Evolutionary conservation across 345 rosid genomes (phyloP).

Genomic region (Populus davidiana): DNA sequence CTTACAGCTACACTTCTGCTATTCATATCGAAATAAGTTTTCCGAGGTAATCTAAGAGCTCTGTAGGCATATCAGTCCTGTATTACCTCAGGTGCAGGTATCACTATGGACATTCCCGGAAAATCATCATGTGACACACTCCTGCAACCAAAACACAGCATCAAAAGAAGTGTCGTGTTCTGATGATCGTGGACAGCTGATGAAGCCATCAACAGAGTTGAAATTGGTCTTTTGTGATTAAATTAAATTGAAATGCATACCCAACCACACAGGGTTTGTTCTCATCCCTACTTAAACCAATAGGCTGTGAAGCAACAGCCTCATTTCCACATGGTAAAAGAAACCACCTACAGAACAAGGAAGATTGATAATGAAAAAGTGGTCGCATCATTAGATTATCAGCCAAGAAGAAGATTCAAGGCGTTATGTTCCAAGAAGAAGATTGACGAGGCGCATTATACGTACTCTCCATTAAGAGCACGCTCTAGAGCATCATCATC

Average conservation of each 20-base stretch:
- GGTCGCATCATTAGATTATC: too few relatives aligned
- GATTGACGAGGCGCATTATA: constrained; percentile 17
- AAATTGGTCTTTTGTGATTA: not conserved
- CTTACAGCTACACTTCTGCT: too few relatives aligned
- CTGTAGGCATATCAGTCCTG: not conserved
- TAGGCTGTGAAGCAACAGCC: constrained; percentile 40
- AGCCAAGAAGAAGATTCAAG: not conserved
- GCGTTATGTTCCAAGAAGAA: not conserved
- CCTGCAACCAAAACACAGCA: constrained; percentile 36
- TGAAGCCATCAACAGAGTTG: not conserved
- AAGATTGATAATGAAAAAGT: not conserved
- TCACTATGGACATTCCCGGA: constrained; percentile 52
- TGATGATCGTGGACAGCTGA: not conserved
- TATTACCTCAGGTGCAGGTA: constrained; percentile 58
- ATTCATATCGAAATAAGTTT: not conserved
- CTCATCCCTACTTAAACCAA: constrained; percentile 55
- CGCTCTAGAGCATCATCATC: constrained; percentile 82
- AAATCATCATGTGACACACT: constrained; percentile 47
- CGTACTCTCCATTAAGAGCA: constrained; percentile 75
- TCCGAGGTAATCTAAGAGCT: not conserved
- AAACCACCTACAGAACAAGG: constrained; percentile 58
- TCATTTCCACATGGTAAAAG: constrained; percentile 53
- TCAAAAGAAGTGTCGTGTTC: not conserved
- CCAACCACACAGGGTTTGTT: constrained; percentile 57
- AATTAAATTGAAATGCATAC: constrained; percentile 30